These are phyloP conservation scores for Cyberlindnera mrakii DNA, from an alignment of 805 yeast species.

Conservation along the genomic window DNA sequence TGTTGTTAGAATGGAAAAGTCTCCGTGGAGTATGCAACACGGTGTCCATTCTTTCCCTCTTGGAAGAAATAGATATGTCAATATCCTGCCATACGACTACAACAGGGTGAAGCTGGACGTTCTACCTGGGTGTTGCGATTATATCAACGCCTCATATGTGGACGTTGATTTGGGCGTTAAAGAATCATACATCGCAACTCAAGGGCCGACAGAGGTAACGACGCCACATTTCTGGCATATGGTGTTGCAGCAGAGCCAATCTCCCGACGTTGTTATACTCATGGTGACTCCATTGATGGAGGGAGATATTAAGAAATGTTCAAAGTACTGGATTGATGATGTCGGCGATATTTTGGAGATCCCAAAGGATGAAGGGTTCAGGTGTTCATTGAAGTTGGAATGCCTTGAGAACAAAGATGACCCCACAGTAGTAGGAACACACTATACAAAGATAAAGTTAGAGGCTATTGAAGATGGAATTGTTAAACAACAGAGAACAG, in stretches of 20 bases:
- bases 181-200: slow-evolving; percentile 58
- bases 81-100: slow-evolving; percentile 61
- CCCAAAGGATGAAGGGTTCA: slow-evolving; percentile 8
- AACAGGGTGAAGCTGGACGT: slow-evolving; percentile 42
- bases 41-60: slow-evolving; percentile 13
- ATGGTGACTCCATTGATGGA: slow-evolving; percentile 78
- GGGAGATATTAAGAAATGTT: slow-evolving; percentile 67
- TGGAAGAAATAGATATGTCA: slow-evolving; percentile 50
- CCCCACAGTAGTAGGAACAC: slow-evolving; percentile 7
- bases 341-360: slow-evolving; percentile 3
- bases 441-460: slow-evolving; percentile 17
- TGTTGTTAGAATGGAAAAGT: slow-evolving; percentile 20
- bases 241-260: slow-evolving; percentile 54
- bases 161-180: slow-evolving; percentile 1
- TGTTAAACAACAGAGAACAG: slow-evolving; percentile 32
- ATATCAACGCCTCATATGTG: slow-evolving; percentile 20
- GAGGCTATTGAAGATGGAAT: slow-evolving; percentile 16
- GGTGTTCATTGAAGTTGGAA: slow-evolving; percentile 15
- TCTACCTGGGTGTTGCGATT: slow-evolving; percentile 14
- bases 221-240: slow-evolving; percentile 88
- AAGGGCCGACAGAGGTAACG: slow-evolving; percentile 74
- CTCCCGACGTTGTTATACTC: slow-evolving; percentile 54
- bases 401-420: slow-evolving; percentile 10
- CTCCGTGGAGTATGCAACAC: slow-evolving; percentile 19
- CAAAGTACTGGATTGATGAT: slow-evolving; percentile 69